Conservation (phyloP, 495 filamentous ascomycete species). For the Xylaria bambusicola region DNA sequence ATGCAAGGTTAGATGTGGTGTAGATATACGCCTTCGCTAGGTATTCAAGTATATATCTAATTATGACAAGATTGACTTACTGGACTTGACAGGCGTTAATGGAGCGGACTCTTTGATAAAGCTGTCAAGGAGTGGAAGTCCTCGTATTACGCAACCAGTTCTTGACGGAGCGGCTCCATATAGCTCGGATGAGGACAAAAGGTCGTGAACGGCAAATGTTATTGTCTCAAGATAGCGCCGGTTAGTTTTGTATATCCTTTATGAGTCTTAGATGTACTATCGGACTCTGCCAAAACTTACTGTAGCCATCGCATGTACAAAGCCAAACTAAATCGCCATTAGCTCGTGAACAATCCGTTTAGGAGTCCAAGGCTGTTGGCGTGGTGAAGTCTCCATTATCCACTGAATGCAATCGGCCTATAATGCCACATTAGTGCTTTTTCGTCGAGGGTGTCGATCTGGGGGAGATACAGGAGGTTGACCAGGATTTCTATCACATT, state of each 20-base stretch:
- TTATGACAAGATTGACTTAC: too few species aligned
- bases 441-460: too few species aligned
- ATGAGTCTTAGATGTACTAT: too few species aligned
- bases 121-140: slow-evolving; percentile 37
- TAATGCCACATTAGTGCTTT: too few species aligned
- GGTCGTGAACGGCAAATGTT: slow-evolving; percentile 33
- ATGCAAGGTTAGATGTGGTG: background rate
- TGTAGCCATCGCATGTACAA: background rate
- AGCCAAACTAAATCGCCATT: slow-evolving; percentile 10
- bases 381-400: slow-evolving; percentile 28
- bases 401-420: slow-evolving; percentile 40
- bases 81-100: slow-evolving; percentile 31
- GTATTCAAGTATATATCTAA: too few species aligned
- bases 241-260: too few species aligned
- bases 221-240: slow-evolving; percentile 34
- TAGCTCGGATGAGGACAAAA: slow-evolving; percentile 37
- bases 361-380: slow-evolving; percentile 4
- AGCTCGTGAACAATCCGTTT: slow-evolving; percentile 9
- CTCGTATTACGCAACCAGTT: background rate
- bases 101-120: slow-evolving; percentile 44
- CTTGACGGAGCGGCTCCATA: slow-evolving; percentile 20
- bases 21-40: too few species aligned
- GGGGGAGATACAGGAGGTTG: too few species aligned
- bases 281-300: too few species aligned
- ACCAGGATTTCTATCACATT: too few species aligned